Conservation (phyloP, 768 basidiomycete species). For the Boletus reticulatus region DNA sequence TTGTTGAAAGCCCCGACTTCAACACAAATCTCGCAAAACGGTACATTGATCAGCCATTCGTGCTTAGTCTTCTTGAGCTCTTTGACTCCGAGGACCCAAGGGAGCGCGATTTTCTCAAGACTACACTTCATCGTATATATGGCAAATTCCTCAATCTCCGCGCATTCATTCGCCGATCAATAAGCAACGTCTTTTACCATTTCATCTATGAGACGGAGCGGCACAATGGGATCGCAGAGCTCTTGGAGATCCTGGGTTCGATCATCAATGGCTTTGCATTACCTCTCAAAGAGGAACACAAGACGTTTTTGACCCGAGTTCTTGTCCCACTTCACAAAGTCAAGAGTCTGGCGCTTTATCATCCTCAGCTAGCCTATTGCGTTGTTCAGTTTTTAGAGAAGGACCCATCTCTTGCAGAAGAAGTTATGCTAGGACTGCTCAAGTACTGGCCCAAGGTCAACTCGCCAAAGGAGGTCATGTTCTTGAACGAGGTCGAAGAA, state of each 20-base stretch:
- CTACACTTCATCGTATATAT: conserved; percentile 97
- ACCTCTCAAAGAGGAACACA: conserved; percentile 98
- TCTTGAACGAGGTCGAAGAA: conserved; percentile 98
- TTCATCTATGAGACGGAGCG: conserved; percentile 99
- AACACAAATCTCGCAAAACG: conserved; percentile 97
- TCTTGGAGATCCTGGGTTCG: conserved; percentile 96
- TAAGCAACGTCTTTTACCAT: conserved; percentile 99
- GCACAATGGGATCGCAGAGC: conserved; percentile 98
- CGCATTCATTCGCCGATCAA: conserved; percentile 97
- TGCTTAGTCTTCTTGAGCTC: conserved; percentile 93
- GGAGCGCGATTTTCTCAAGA: conserved; percentile 99
- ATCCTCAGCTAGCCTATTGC: conserved; percentile 99
- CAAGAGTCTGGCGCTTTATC: conserved; percentile 95
- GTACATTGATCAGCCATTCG: conserved; percentile 95
- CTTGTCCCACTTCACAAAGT: conserved; percentile 97
- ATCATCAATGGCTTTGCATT: conserved; percentile 99
- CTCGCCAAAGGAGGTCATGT: conserved; percentile 99
- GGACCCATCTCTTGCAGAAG: conserved; percentile 87
- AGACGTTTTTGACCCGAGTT: conserved; percentile 91
- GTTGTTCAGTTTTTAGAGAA: conserved; percentile 99
- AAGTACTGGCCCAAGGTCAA: conserved; percentile 99
- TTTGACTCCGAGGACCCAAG: conserved; percentile 99
- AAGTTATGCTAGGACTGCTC: conserved; percentile 94
- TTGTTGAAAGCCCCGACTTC: conserved; percentile 97
- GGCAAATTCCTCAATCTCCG: conserved; percentile 99